Percentiles rank a stretch among this genome's conserved stretches.
These are phyloP conservation scores for Meyerozyma athensensis DNA, from an alignment of 1,139 yeast species.

Conservation along the genomic window DNA sequence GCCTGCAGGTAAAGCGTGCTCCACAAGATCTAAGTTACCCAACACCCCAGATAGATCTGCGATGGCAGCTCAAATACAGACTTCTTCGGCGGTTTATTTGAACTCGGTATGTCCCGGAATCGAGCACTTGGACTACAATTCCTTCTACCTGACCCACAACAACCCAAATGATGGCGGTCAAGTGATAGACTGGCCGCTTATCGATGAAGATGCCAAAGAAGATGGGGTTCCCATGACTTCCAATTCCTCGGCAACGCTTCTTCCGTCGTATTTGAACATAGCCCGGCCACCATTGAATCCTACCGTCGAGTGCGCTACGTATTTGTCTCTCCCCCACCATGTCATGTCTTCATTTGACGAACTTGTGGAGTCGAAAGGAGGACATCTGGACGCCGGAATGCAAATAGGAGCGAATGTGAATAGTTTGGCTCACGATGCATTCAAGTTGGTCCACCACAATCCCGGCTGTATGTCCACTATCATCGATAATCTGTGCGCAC, in stretches of 20 bases:
- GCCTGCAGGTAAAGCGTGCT: too few species aligned
- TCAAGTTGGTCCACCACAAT: constrained; percentile 45
- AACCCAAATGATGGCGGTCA: constrained; percentile 8
- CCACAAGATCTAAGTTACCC: too few species aligned
- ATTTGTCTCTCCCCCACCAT: constrained; percentile 40
- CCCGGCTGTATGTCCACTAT: constrained; percentile 47
- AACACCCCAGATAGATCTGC: too few species aligned
- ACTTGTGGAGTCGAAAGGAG: constrained; percentile 6
- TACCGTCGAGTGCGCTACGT: constrained; percentile 37
- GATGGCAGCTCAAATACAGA: neutral
- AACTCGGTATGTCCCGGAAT: constrained; percentile 40
- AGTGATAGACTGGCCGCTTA: constrained; percentile 32
- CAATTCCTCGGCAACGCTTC: constrained; percentile 17
- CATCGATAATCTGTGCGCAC: constrained; percentile 8
- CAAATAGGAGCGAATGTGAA: constrained; percentile 55
- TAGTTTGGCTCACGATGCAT: constrained; percentile 51
- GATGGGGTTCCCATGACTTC: constrained; percentile 10
- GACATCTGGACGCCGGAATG: constrained; percentile 36
- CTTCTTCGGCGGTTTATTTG: constrained; percentile 27
- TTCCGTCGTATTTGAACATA: constrained; percentile 30
- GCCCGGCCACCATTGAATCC: constrained; percentile 33
- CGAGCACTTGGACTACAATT: constrained; percentile 29
- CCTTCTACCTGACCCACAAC: constrained; percentile 11
- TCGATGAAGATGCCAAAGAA: constrained; percentile 14
- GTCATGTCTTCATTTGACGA: constrained; percentile 27